These are phyloP conservation scores for Annona cherimola DNA, from an alignment of 164 flowering plant genomes.

Conservation along the genomic window DNA sequence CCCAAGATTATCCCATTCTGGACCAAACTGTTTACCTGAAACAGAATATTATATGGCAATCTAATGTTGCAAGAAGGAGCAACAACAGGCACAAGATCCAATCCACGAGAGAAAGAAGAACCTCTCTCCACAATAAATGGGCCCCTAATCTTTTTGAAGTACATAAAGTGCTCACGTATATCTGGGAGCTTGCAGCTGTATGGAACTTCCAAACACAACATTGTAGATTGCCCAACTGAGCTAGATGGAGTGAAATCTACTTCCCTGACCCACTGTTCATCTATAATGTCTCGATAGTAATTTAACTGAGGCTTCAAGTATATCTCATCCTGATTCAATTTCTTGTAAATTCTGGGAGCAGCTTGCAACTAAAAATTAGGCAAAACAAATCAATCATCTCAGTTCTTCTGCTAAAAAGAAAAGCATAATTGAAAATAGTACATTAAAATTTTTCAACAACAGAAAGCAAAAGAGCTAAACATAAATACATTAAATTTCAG, in stretches of 20 bases:
- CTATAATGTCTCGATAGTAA: conserved; percentile 39
- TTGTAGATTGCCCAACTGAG: conserved; percentile 77
- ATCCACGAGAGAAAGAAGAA: conserved; percentile 31
- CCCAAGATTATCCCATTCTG: conserved; percentile 73
- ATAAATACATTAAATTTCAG: too few species aligned
- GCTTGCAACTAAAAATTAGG: conserved; percentile 41
- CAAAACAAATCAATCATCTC: conserved; percentile 1
- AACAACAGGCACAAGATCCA: conserved; percentile 63
- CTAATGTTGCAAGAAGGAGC: conserved; percentile 30
- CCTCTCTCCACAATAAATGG: conserved; percentile 35
- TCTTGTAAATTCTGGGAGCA: conserved; percentile 65
- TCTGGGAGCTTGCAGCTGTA: conserved; percentile 33
- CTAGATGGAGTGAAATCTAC: conserved; percentile 60
- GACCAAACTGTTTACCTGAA: conserved; percentile 61
- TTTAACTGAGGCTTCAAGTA: conserved; percentile 22
- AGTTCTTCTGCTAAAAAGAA: not conserved
- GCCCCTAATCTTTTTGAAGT: conserved; percentile 38
- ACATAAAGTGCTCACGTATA: conserved; percentile 37
- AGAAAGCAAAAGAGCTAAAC: too few species aligned
- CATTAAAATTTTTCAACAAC: too few species aligned
- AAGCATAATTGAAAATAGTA: not conserved
- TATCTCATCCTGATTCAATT: conserved; percentile 12
- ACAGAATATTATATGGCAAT: conserved; percentile 58
- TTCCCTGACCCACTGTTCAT: conserved; percentile 64
- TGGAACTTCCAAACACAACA: conserved; percentile 71